A percentile compares a stretch with the other conserved stretches of the same genome.
These are phyloP conservation scores for Acacia pycnantha DNA, from an alignment of 331 rosid species.

Conservation along the genomic window DNA sequence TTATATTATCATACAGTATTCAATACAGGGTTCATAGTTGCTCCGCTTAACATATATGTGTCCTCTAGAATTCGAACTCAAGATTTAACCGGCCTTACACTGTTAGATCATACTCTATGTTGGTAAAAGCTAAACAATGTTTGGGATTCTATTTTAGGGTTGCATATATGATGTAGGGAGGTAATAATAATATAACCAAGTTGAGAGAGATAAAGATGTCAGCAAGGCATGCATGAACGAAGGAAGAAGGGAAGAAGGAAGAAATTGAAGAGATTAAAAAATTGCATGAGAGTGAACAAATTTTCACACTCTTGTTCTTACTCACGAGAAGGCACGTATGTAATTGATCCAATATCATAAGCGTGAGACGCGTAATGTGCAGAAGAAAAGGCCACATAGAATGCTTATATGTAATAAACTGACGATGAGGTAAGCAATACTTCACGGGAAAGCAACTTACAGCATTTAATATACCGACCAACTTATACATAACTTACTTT, in stretches of 20 bases:
- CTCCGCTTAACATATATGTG: too few species aligned
- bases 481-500: neutral
- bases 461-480: constrained; percentile 55
- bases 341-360: constrained; percentile 70
- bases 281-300: constrained; percentile 43
- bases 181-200: neutral
- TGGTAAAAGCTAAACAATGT: neutral
- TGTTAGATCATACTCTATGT: too few species aligned
- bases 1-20: too few species aligned
- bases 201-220: neutral
- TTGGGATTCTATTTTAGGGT: neutral
- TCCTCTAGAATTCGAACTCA: too few species aligned
- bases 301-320: constrained; percentile 14
- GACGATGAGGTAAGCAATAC: constrained; percentile 30
- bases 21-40: fast-evolving
- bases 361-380: constrained; percentile 82
- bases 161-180: neutral
- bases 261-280: neutral
- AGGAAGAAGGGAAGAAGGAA: neutral
- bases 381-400: constrained; percentile 15
- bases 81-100: fast-evolving
- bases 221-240: constrained; percentile 5
- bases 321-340: constrained; percentile 70
- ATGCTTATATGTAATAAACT: neutral
- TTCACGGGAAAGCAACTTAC: constrained; percentile 81